phyloP scores from a whole-genome alignment of 2,329 filamentous ascomycete genomes.

The Microdochium bolleyi region DNA sequence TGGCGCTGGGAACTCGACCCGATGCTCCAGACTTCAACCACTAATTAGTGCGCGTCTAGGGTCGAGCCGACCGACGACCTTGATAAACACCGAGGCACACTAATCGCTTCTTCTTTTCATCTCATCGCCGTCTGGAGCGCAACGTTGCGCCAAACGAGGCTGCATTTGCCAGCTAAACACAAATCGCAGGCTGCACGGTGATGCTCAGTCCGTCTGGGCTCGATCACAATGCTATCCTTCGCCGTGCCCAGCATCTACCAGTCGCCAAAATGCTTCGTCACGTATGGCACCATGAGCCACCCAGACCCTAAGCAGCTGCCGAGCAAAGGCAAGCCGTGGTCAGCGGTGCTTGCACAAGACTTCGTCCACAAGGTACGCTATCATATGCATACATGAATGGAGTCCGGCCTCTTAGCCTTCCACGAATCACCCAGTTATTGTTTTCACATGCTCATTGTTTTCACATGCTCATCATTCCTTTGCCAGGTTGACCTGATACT shows the following conservation, averaged over 20 bases:
- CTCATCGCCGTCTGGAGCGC: too few species aligned
- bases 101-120: background rate
- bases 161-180: background rate
- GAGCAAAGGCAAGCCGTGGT: slow-evolving; percentile 69
- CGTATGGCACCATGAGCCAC: slow-evolving; percentile 59
- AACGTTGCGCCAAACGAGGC: too few species aligned
- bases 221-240: slow-evolving; percentile 34
- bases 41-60: too few species aligned
- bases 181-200: background rate
- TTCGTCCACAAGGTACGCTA: slow-evolving; percentile 59
- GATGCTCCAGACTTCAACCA: background rate
- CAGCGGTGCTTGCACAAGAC: slow-evolving; percentile 52
- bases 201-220: background rate
- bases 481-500: slow-evolving; percentile 62
- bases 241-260: slow-evolving; percentile 39
- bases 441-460: background rate
- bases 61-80: too few species aligned
- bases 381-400: too few species aligned
- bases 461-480: background rate
- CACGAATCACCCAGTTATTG: too few species aligned
- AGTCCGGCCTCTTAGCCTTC: too few species aligned
- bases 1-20: background rate
- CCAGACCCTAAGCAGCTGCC: slow-evolving; percentile 65
- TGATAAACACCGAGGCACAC: too few species aligned
- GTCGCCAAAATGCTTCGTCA: slow-evolving; percentile 64